Evolutionary conservation across 2,329 filamentous ascomycete species (phyloP), one percentile per base, ranked within the genome.

Genomic region (Seiridium cupressi): DNA sequence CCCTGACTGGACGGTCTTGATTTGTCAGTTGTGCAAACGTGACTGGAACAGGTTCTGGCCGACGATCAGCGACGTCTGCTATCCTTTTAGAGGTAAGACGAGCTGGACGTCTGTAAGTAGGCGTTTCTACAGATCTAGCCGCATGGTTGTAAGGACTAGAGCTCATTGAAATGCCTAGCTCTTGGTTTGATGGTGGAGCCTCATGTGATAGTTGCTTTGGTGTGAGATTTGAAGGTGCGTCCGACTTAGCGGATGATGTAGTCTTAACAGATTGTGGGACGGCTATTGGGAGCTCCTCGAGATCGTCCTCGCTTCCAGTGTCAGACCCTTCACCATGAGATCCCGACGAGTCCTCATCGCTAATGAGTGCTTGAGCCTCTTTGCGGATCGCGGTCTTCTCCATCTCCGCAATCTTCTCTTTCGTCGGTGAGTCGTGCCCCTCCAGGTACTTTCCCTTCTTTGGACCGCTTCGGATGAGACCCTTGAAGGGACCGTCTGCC

Each of bases 401-500:
- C 47, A 64, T 63, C 48, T 64, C 38, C 10, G 56, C 58, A 8
- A 69, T 60, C 31, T 55, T 61, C 6, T 59, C 46, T 7, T 62
- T 51, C n/a, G 60, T 60, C 5, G 68, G 68, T 42, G 64, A 54
- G 18, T 49, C 11, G 35, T 56, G 65, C 8, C 64, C 62, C 32
- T 58, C 51, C 38, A 65, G 59, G 44, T 68, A 68, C 38, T 51
- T 49, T 13, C 67, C 66, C 7, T 59, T 51, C 35, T 60, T 53
- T 4, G 62, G 61, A 6, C 64, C 67, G 32, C 51, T 58, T 7
- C 58, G 55, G 32, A 69, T 66, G 46, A 64, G 66, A 13, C 67
- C 67, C 40, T 64, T 59, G 55, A 64, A 70, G n/a, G 68, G 68
- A 4, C 66, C 66, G 36, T 65, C 47, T 10, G 60, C 63, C 8